phyloP scores from a whole-genome alignment of 164 flowering plant genomes.

The Berberis thunbergii region DNA sequence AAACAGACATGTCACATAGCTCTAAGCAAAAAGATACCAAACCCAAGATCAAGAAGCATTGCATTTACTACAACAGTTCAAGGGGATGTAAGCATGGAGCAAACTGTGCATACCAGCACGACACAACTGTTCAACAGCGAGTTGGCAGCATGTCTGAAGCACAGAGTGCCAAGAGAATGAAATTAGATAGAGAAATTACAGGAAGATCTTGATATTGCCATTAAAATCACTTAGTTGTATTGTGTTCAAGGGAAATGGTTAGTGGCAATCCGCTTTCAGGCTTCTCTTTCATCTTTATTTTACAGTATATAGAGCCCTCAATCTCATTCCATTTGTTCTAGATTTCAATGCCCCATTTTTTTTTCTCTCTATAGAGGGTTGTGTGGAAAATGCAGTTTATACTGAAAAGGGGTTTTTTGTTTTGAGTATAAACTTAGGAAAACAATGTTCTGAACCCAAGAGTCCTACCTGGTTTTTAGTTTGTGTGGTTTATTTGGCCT shows the following conservation, averaged over 20 bases:
- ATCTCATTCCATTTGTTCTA: too few species aligned
- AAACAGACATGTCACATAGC: slow-evolving; percentile 22
- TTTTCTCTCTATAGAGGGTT: too few species aligned
- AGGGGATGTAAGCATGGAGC: slow-evolving; percentile 87
- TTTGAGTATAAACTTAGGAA: too few species aligned
- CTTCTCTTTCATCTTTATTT: background rate
- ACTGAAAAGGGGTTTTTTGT: too few species aligned
- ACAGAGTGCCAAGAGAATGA: slow-evolving; percentile 71
- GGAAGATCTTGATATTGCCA: slow-evolving; percentile 19
- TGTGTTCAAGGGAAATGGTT: background rate
- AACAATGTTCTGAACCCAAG: too few species aligned
- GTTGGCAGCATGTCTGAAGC: slow-evolving; percentile 32
- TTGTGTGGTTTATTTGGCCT: too few species aligned
- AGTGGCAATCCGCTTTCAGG: slow-evolving; percentile 5
- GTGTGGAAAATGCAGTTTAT: too few species aligned
- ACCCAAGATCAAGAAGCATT: slow-evolving; percentile 65
- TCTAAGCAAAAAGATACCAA: slow-evolving; percentile 39
- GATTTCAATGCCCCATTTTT: too few species aligned
- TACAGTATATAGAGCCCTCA: background rate
- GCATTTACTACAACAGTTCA: slow-evolving; percentile 67
- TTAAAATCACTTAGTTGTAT: background rate
- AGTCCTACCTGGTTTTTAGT: too few species aligned
- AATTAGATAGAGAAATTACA: slow-evolving; percentile 65
- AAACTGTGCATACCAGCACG: slow-evolving; percentile 72
- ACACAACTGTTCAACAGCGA: slow-evolving; percentile 34